phyloP scores from a whole-genome alignment of 2,329 filamentous ascomycete species.

The Penicillium brevicompactum region DNA sequence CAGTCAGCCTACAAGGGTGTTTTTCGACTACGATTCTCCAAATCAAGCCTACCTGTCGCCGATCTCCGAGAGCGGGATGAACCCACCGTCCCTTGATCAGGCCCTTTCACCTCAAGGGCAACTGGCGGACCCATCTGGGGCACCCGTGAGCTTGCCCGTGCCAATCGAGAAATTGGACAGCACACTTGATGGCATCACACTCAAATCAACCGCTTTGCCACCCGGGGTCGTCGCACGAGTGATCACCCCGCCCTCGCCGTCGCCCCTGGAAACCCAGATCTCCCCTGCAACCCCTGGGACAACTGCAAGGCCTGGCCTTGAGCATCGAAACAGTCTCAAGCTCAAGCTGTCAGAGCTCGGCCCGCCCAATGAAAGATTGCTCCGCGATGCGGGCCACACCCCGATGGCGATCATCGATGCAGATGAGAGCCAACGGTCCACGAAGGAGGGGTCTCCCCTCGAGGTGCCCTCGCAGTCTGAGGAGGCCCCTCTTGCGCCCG shows the following conservation, averaged over 20 bases:
- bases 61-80: slow-evolving; percentile 34
- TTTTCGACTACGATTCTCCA: slow-evolving; percentile 37
- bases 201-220: slow-evolving; percentile 48
- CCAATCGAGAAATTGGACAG: slow-evolving; percentile 51
- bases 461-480: slow-evolving; percentile 24
- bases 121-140: slow-evolving; percentile 31
- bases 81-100: slow-evolving; percentile 40
- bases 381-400: slow-evolving; percentile 47
- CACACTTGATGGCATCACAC: slow-evolving; percentile 49
- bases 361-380: slow-evolving; percentile 42
- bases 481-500: slow-evolving; percentile 37
- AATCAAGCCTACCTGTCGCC: slow-evolving; percentile 29
- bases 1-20: slow-evolving; percentile 46
- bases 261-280: slow-evolving; percentile 27
- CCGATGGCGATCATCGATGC: slow-evolving; percentile 46
- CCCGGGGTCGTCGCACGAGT: slow-evolving; percentile 47
- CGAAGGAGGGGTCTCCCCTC: slow-evolving; percentile 23
- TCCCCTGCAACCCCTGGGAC: slow-evolving; percentile 27
- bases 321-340: slow-evolving; percentile 36
- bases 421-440: slow-evolving; percentile 29
- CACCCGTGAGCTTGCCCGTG: slow-evolving; percentile 40
- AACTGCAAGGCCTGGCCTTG: slow-evolving; percentile 24
- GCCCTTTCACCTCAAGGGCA: slow-evolving; percentile 42
- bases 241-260: slow-evolving; percentile 44
- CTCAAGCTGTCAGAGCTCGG: slow-evolving; percentile 41